A percentile compares a stretch with the other conserved stretches of the same genome.
Evolutionary conservation across 495 filamentous ascomycete genomes (phyloP).

Genomic region (Tuber melanosporum): DNA sequence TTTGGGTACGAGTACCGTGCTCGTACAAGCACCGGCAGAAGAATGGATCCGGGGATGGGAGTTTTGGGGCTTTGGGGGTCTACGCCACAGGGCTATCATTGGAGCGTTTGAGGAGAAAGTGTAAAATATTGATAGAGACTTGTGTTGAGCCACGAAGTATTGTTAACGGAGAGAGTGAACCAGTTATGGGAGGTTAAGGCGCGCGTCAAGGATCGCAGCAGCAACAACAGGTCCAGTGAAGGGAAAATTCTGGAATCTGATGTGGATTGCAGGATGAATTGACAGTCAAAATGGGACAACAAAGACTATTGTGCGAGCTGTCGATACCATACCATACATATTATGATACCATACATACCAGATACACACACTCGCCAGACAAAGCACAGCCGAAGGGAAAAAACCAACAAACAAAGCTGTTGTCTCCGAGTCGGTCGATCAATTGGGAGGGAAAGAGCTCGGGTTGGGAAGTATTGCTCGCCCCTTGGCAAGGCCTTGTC

Average conservation of each 20-base stretch:
- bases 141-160: conserved; percentile 5
- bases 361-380: neutral
- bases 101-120: neutral
- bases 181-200: neutral
- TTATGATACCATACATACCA: no score
- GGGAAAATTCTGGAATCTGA: neutral
- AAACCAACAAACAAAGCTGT: conserved; percentile 2
- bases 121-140: neutral
- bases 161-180: neutral
- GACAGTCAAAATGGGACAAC: neutral
- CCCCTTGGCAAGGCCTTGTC: neutral
- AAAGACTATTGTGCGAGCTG: neutral
- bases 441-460: neutral
- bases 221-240: conserved; percentile 1
- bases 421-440: neutral
- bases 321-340: neutral
- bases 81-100: neutral
- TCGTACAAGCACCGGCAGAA: neutral
- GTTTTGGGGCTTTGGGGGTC: neutral
- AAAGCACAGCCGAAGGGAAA: neutral
- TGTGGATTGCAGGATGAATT: neutral
- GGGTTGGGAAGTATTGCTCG: neutral
- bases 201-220: neutral
- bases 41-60: neutral
- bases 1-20: neutral